Base-by-base conservation (phyloP, 805 yeast genomes). In the Wickerhamomyces rabaulensis region DNA sequence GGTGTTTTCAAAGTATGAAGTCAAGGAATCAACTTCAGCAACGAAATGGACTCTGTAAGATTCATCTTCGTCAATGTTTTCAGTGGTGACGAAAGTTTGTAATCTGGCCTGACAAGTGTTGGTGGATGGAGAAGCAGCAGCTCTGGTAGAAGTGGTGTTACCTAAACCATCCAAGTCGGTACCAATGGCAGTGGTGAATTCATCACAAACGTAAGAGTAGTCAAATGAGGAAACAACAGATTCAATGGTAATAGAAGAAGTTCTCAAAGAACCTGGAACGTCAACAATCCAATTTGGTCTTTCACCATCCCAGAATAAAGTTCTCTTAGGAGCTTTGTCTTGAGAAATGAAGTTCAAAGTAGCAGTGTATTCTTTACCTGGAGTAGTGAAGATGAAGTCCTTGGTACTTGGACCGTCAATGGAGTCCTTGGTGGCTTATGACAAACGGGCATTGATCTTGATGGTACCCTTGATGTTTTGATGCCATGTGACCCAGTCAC, bases 211-310 rank as follows among this genome's bases (percentile, higher is more conserved):
- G 26, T 33, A 47, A 21, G 41, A 40, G 36, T 29, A 47, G 19
- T 40, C 27, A 25, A 33, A 33, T 25, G 22, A 4, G 39, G 43
- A 40, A 7, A 6, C 10, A 15, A 41, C 27, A 21, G 22, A 4
- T 10, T 44, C 7, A 13, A n/a, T 26, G 20, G 44, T 40, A 38
- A 47, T 44, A 1, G 37, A 23, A 43, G 47, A 47, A 26, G 50
- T 42, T 12, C 50, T 45, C 10, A 25, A 25, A 25, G 27, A 29
- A 47, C 44, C 47, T 36, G 50, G 50, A 41, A 47, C 17, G 38
- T 44, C 47, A 37, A 47, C 42, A 26, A 37, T 15, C 50, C 50
- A 47, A 12, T 16, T 20, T 23, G 50, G 47, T 9, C 12, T 25
- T n/a, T 26, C 44, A 10, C 42, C 40, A n/a, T 38, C 41, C 15